Evolutionary conservation across 163 green algal species (phyloP).

Genomic region (Chlamydomonas reinhardtii): DNA sequence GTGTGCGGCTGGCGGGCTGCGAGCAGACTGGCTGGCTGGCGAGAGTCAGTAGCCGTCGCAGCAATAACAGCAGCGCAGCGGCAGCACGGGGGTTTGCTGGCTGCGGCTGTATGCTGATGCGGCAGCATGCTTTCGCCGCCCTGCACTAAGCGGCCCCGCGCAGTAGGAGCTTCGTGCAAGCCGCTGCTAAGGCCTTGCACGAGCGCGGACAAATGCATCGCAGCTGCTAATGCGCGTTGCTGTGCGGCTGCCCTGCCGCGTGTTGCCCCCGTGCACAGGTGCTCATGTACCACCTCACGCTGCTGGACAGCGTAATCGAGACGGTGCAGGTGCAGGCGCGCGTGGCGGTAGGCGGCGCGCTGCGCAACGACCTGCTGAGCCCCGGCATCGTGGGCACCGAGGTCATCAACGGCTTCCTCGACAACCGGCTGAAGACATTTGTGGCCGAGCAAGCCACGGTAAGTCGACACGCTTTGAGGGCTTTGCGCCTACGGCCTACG

Average conservation of each 20-base stretch:
- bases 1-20: background rate
- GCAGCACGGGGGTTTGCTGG: no score
- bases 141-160: no score
- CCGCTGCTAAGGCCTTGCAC: no score
- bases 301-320: background rate
- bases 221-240: no score
- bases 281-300: background rate
- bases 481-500: background rate
- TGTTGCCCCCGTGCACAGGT: background rate
- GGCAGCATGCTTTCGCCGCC: no score
- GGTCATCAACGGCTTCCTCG: background rate
- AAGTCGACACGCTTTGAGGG: background rate
- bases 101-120: background rate
- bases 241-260: no score
- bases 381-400: background rate
- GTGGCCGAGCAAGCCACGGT: background rate
- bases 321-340: conserved; percentile 13
- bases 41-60: no score
- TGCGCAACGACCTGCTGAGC: background rate
- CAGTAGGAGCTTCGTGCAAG: no score
- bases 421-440: background rate
- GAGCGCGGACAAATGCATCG: no score
- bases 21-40: no score
- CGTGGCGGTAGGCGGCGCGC: background rate
- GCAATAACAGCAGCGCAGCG: no score